These are phyloP conservation scores for Aquanectria penicillioides DNA, from an alignment of 2,329 filamentous ascomycete genomes.

Conservation along the genomic window DNA sequence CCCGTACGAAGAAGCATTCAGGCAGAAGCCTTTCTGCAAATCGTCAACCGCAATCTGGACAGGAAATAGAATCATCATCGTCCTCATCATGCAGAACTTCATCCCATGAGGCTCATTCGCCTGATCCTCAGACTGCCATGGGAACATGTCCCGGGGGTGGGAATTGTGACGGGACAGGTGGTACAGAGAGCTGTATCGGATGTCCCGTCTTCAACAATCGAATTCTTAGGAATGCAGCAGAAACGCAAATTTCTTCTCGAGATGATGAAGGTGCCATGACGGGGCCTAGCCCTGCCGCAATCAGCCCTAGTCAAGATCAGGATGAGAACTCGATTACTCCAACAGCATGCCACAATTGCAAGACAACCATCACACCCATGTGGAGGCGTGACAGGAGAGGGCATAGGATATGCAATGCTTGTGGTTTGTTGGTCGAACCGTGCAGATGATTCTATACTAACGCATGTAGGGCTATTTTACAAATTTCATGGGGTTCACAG, in stretches of 20 bases:
- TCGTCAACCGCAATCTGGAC: background rate
- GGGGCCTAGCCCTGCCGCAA: background rate
- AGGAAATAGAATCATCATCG: background rate
- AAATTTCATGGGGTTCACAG: background rate
- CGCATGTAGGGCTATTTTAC: background rate
- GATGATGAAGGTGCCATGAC: background rate
- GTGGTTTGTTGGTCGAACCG: background rate
- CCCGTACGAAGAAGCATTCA: too few relatives aligned
- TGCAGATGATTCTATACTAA: background rate
- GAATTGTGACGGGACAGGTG: background rate
- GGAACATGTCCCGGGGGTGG: background rate
- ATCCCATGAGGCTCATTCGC: background rate
- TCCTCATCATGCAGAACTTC: background rate
- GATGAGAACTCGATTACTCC: too few relatives aligned
- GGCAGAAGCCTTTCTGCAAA: too few relatives aligned
- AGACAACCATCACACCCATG: background rate
- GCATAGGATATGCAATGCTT: conserved; percentile 3
- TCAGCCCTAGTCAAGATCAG: background rate
- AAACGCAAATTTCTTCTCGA: background rate
- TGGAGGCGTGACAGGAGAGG: background rate
- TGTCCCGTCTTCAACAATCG: background rate
- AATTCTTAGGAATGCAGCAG: background rate
- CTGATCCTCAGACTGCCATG: background rate
- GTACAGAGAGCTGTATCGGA: background rate
- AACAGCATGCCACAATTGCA: conserved; percentile 6